Conservation (phyloP, 768 basidiomycete genomes). For the Clitopilus hobsonii region DNA sequence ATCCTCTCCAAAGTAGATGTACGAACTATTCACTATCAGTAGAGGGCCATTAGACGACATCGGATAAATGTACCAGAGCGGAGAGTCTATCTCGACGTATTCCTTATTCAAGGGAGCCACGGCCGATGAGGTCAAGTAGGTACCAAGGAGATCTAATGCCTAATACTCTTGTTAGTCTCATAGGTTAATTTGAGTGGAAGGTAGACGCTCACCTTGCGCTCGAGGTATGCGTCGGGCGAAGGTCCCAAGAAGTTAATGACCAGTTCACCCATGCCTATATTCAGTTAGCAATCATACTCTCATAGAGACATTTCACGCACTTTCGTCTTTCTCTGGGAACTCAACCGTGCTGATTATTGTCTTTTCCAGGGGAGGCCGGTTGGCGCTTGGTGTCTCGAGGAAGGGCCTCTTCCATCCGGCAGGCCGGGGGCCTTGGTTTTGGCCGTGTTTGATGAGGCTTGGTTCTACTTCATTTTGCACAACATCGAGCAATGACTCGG, state of each 20-base stretch:
- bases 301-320: slow-evolving; percentile 26
- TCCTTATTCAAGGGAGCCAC: slow-evolving; percentile 85
- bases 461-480: slow-evolving; percentile 85
- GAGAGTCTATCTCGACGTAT: slow-evolving; percentile 87
- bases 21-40: slow-evolving; percentile 46
- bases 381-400: slow-evolving; percentile 77
- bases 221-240: slow-evolving; percentile 62
- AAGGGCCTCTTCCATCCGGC: slow-evolving; percentile 92
- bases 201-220: slow-evolving; percentile 52
- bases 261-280: slow-evolving; percentile 74
- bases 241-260: slow-evolving; percentile 76
- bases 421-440: slow-evolving; percentile 66
- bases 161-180: slow-evolving; percentile 16
- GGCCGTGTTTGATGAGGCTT: slow-evolving; percentile 67
- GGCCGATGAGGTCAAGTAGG: slow-evolving; percentile 83
- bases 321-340: slow-evolving; percentile 97
- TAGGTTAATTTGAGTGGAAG: background rate
- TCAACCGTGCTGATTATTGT: slow-evolving; percentile 67
- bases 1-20: slow-evolving; percentile 81
- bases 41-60: slow-evolving; percentile 4
- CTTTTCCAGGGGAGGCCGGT: slow-evolving; percentile 43
- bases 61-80: slow-evolving; percentile 61
- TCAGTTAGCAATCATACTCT: background rate
- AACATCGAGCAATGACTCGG: slow-evolving; percentile 70
- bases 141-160: slow-evolving; percentile 83